Percentiles rank a stretch among this genome's conserved stretches.
Conservation (phyloP, 257 asterid species). For the Gardenia jasminoides region DNA sequence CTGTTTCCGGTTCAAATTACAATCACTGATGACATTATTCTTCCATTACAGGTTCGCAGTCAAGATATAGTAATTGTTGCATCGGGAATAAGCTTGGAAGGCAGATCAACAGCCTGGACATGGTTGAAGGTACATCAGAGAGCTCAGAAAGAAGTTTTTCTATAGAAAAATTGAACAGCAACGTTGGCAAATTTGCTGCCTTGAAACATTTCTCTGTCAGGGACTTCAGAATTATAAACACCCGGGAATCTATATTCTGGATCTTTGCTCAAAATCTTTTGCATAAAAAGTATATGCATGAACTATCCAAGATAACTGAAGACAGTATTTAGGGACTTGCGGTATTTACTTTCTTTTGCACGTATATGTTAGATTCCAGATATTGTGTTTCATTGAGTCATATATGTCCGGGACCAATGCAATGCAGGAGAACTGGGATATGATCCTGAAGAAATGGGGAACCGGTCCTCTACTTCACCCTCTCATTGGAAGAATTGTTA, state of each 20-base stretch:
- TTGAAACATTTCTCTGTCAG: background rate
- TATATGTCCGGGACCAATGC: background rate
- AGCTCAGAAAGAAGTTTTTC: background rate
- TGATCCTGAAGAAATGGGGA: slow-evolving; percentile 6
- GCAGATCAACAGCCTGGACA: slow-evolving; percentile 36
- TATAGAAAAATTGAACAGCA: background rate
- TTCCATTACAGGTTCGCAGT: background rate
- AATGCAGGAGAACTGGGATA: slow-evolving; percentile 6
- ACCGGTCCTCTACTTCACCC: background rate
- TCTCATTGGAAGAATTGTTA: background rate
- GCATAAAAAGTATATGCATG: background rate
- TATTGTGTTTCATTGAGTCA: background rate
- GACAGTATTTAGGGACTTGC: background rate
- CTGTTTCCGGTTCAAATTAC: background rate
- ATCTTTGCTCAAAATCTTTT: background rate
- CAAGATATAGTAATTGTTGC: slow-evolving; percentile 14
- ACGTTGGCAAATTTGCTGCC: background rate
- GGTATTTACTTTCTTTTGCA: background rate
- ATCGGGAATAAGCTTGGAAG: slow-evolving; percentile 38
- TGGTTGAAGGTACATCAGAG: slow-evolving; percentile 35
- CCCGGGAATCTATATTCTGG: background rate
- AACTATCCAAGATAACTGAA: background rate
- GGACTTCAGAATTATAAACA: background rate
- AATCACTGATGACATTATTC: background rate
- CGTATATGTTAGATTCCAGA: background rate